phyloP scores from a whole-genome alignment of 306 rosid genomes.

The Abrus precatorius region DNA sequence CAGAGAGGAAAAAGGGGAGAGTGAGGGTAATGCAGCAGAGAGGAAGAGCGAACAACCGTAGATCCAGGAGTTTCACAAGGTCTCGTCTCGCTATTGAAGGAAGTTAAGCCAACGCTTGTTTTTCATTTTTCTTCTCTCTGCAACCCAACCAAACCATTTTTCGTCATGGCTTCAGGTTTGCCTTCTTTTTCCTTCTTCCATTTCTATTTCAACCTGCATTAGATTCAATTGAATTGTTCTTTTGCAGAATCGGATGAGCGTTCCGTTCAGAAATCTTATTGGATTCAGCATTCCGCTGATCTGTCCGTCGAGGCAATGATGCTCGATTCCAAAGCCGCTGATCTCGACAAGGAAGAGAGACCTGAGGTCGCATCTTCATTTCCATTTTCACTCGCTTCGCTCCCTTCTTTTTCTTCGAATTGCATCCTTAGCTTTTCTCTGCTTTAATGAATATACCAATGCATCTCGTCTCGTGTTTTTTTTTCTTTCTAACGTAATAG shows the following conservation, averaged over 20 bases:
- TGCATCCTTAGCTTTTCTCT: not conserved
- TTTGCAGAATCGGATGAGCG: slow-evolving; percentile 64
- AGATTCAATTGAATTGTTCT: not conserved
- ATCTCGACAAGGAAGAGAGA: slow-evolving; percentile 95
- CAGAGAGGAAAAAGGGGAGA: not conserved
- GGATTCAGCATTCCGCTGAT: slow-evolving; percentile 77
- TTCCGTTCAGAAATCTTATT: slow-evolving; percentile 73
- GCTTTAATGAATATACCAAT: no score
- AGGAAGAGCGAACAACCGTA: slow-evolving; percentile 71
- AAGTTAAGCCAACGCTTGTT: not conserved
- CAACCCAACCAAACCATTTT: not conserved
- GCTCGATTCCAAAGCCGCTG: slow-evolving; percentile 94
- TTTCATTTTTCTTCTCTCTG: not conserved
- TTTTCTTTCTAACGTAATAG: no score
- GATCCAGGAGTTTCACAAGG: slow-evolving; percentile 93
- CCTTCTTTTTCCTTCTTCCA: no score
- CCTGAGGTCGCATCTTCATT: slow-evolving; percentile 67
- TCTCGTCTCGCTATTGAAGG: slow-evolving; percentile 87
- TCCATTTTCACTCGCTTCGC: not conserved
- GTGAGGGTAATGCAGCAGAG: slow-evolving; percentile 71
- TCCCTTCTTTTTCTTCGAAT: not conserved
- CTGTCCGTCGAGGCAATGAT: slow-evolving; percentile 90
- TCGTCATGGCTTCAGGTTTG: slow-evolving; percentile 50
- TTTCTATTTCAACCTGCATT: not conserved
- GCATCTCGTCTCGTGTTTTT: no score